Evolutionary conservation across 805 yeast species (phyloP), one percentile per base, ranked within the genome.

Genomic region (Suhomyces sp.): DNA sequence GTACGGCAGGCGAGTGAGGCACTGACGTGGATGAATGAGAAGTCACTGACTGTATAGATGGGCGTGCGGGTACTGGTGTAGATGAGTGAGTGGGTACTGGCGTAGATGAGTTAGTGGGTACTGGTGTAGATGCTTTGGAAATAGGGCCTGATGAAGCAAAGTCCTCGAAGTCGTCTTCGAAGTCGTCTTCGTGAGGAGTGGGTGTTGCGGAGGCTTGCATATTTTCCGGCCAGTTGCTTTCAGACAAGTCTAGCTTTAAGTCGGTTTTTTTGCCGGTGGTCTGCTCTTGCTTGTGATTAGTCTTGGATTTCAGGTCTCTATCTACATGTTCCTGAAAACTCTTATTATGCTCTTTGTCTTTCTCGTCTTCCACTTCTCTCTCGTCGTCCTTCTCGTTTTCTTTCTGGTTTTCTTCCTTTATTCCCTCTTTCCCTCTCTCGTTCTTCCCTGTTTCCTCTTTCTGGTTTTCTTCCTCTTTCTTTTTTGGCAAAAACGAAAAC

Each of bases 101-200:
- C 3, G 19, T 2, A 19, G 19, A 19, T 19, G 19, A 19, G n/a
- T n/a, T n/a, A 19, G 19, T 19, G 19, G 19, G 19, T 19, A 19
- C 19, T 19, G 19, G 19, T 19, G 19, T 2, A 19, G 19, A 19
- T 19, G 19, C 2, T 29, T 29, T 29, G 13, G 33, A 29, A 12
- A 29, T 29, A 29, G 33, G 33, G n/a, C 33, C 56, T 1, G 63
- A 55, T 5, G 64, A 55, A 2, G 59, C 53, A 47, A 66, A 66
- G 10, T 62, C 68, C 7, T 60, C 60, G 49, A 65, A 63, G 10
- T 64, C 70, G 40, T 65, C 19, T 3, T 19, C 69, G 33, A 41
- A 40, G 10, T 23, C 47, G 5, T 48, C 47, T 2, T 33, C 36
- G 6, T 46, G 36, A 6, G 36, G 36, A n/a, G 36, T 33, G 15